Percentiles rank a stretch among this genome's conserved stretches.
Conservation (phyloP, 129 eudicot genomes). For the Gnaphalium uliginosum region DNA sequence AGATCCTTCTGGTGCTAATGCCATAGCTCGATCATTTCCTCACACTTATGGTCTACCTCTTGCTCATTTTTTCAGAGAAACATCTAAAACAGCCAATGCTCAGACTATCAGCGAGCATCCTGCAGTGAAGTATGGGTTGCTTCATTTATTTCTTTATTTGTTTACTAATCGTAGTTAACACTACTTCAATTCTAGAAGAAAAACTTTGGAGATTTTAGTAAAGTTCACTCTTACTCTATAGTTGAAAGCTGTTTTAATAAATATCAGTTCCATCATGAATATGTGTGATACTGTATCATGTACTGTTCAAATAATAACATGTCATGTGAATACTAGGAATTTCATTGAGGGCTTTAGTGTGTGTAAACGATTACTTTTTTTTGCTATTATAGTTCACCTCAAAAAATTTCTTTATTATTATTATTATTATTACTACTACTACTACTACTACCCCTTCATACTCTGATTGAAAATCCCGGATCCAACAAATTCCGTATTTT, state of each 20-base stretch:
- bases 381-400: neutral
- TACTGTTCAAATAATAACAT: slow-evolving; percentile 12
- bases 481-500: neutral
- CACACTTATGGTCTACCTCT: slow-evolving; percentile 93
- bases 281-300: slow-evolving; percentile 11
- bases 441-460: too few species aligned
- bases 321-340: neutral
- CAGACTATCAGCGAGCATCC: slow-evolving; percentile 85
- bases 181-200: neutral
- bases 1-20: slow-evolving; percentile 76
- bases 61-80: slow-evolving; percentile 92
- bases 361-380: too few species aligned
- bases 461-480: neutral
- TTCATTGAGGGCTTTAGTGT: neutral
- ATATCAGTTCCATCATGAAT: neutral
- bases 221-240: neutral
- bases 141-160: neutral
- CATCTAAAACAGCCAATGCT: slow-evolving; percentile 81
- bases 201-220: neutral
- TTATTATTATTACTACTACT: too few species aligned
- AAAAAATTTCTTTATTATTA: neutral
- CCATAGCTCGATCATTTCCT: slow-evolving; percentile 81
- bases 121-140: slow-evolving; percentile 55
- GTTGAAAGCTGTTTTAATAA: neutral
- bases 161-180: neutral